Conservation (phyloP, 2,329 filamentous ascomycete genomes). For the Fusarium nodosum region DNA sequence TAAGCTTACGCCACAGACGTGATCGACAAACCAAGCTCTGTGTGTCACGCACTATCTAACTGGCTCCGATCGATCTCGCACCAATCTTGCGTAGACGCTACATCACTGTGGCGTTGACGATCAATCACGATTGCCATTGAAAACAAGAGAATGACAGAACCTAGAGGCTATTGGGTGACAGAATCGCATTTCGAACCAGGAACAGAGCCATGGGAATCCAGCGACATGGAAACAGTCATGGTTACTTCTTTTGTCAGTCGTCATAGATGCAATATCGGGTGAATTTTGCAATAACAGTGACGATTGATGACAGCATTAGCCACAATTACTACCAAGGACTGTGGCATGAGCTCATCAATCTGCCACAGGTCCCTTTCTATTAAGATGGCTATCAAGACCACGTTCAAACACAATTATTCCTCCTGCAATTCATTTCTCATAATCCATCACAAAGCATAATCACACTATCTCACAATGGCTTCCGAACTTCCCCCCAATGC, state of each 20-base stretch:
- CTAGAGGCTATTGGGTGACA: not conserved
- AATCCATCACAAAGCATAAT: not conserved
- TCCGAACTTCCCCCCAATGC: conserved; percentile 18
- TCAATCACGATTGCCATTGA: not conserved
- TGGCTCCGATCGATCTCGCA: not conserved
- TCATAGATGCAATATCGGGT: conserved; percentile 8
- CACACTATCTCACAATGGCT: conserved; percentile 5
- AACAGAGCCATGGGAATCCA: not conserved
- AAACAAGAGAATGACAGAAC: conserved; percentile 2
- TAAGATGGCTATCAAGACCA: not conserved
- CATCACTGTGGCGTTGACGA: conserved; percentile 4
- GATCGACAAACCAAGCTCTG: conserved; percentile 1
- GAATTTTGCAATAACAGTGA: not conserved
- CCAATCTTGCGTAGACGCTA: not conserved
- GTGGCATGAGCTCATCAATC: conserved; percentile 4
- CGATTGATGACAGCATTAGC: conserved; percentile 27
- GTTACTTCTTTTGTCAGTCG: conserved; percentile 1
- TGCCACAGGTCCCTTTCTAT: not conserved
- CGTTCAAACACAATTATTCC: too few relatives aligned
- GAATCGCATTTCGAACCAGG: not conserved
- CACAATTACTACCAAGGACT: conserved; percentile 2
- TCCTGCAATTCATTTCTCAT: too few relatives aligned
- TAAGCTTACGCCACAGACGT: conserved; percentile 7
- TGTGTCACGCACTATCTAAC: not conserved
- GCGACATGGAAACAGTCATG: not conserved